phyloP scores from a whole-genome alignment of 495 filamentous ascomycete genomes.

The Halenospora varia region DNA sequence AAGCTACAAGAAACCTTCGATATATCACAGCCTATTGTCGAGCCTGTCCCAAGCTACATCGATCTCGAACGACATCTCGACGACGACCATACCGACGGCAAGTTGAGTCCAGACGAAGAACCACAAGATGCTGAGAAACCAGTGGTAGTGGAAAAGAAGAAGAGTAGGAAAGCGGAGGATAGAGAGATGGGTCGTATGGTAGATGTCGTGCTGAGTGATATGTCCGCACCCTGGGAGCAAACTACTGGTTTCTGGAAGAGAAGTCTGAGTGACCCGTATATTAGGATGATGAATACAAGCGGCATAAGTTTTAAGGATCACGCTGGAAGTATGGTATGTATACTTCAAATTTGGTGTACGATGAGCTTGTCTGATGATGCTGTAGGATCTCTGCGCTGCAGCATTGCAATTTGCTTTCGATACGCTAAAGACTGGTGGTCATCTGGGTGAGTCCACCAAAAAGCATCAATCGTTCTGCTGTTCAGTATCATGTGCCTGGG shows the following conservation, averaged over 20 bases:
- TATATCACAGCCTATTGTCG: background rate
- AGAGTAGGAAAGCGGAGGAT: background rate
- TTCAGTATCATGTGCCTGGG: too few relatives aligned
- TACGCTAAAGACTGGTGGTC: slow-evolving; percentile 73
- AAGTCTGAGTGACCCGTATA: slow-evolving; percentile 86
- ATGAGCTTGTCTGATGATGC: background rate
- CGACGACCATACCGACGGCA: too few relatives aligned
- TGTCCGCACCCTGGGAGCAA: slow-evolving; percentile 93
- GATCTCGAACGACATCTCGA: slow-evolving; percentile 43
- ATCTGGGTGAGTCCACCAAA: slow-evolving; percentile 47
- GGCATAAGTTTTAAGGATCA: slow-evolving; percentile 84
- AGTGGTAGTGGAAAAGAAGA: slow-evolving; percentile 3
- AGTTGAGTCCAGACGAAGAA: too few relatives aligned
- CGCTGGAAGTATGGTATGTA: slow-evolving; percentile 86
- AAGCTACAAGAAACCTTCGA: slow-evolving; percentile 22
- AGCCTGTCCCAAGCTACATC: slow-evolving; percentile 44
- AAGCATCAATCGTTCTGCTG: too few relatives aligned
- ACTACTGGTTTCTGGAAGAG: slow-evolving; percentile 72
- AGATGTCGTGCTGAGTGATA: slow-evolving; percentile 96
- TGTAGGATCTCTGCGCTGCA: slow-evolving; percentile 81
- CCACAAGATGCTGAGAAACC: slow-evolving; percentile 17
- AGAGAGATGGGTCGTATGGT: slow-evolving; percentile 50
- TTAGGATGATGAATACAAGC: slow-evolving; percentile 98
- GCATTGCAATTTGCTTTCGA: slow-evolving; percentile 80
- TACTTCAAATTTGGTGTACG: too few relatives aligned